Evolutionary conservation across 139 green algal species (phyloP).

Genomic region (Zygnema cylindricum): DNA sequence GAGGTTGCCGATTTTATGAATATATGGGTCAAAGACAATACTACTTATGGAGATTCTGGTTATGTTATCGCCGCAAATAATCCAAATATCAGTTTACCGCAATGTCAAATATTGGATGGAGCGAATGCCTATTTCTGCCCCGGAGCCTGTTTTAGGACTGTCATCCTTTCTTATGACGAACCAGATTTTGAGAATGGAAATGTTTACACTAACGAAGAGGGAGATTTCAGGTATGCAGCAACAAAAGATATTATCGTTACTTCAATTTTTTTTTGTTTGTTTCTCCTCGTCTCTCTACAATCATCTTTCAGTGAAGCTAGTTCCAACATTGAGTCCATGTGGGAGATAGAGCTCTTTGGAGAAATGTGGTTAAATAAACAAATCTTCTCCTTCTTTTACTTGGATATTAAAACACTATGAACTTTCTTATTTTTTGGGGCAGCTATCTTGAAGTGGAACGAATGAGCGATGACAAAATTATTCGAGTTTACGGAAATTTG

Average conservation of each 20-base stretch:
- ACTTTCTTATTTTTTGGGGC: too few species aligned
- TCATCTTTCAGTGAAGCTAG: too few species aligned
- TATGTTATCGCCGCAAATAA: neutral
- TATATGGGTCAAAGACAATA: neutral
- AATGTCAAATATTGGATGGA: neutral
- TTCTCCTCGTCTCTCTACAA: too few species aligned
- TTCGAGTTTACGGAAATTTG: neutral
- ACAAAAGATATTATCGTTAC: too few species aligned
- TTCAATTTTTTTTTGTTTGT: too few species aligned
- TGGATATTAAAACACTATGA: too few species aligned
- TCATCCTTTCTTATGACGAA: slow-evolving; percentile 7
- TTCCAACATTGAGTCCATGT: too few species aligned
- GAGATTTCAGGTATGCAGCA: neutral
- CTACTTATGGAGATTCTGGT: neutral
- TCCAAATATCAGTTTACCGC: neutral
- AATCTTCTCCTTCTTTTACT: too few species aligned
- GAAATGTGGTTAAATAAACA: too few species aligned
- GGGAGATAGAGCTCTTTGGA: too few species aligned
- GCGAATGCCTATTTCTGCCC: neutral
- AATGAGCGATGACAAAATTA: neutral
- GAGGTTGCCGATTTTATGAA: neutral
- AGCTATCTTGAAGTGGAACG: neutral
- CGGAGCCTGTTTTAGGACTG: neutral
- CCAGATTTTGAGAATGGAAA: neutral
- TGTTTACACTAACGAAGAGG: neutral